Evolutionary conservation across 2,329 filamentous ascomycete genomes (phyloP).

Genomic region (Cadophora sp.): DNA sequence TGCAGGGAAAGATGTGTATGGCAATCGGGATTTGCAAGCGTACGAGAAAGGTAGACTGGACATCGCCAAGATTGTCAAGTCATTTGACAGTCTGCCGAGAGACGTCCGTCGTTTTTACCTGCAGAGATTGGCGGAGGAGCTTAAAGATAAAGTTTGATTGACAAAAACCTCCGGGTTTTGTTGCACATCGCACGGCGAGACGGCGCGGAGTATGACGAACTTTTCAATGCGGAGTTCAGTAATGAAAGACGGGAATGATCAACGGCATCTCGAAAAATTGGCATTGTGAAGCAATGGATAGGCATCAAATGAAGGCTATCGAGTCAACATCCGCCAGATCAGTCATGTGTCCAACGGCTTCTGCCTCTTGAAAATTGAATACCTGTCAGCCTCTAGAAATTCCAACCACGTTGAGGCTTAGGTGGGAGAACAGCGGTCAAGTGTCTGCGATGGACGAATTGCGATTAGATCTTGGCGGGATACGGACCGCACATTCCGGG

Average conservation of each 20-base stretch:
- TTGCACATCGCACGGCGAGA: slow-evolving; percentile 31
- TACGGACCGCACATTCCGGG: slow-evolving; percentile 4
- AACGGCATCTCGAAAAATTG: neutral
- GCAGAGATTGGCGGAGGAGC: slow-evolving; percentile 72
- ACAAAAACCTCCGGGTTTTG: slow-evolving; percentile 8
- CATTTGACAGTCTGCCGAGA: slow-evolving; percentile 68
- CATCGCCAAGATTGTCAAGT: slow-evolving; percentile 68
- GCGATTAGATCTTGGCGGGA: neutral
- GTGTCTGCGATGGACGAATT: neutral
- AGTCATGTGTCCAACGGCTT: neutral
- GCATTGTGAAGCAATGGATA: neutral
- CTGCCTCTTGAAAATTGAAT: neutral
- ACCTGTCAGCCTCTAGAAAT: slow-evolving; percentile 1
- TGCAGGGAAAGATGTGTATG: slow-evolving; percentile 82
- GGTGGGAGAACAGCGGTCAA: slow-evolving; percentile 2
- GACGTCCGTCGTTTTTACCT: slow-evolving; percentile 80
- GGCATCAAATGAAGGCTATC: neutral
- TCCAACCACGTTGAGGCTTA: neutral
- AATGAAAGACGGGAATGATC: neutral
- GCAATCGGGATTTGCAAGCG: slow-evolving; percentile 82
- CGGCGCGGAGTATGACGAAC: slow-evolving; percentile 10
- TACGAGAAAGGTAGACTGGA: slow-evolving; percentile 84
- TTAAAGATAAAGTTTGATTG: slow-evolving; percentile 48
- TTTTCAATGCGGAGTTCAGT: neutral
- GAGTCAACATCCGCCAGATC: neutral